Percentiles rank a stretch among this genome's conserved stretches.
phyloP scores from a whole-genome alignment of 2,329 filamentous ascomycete genomes.

The Diaporthe sp. region DNA sequence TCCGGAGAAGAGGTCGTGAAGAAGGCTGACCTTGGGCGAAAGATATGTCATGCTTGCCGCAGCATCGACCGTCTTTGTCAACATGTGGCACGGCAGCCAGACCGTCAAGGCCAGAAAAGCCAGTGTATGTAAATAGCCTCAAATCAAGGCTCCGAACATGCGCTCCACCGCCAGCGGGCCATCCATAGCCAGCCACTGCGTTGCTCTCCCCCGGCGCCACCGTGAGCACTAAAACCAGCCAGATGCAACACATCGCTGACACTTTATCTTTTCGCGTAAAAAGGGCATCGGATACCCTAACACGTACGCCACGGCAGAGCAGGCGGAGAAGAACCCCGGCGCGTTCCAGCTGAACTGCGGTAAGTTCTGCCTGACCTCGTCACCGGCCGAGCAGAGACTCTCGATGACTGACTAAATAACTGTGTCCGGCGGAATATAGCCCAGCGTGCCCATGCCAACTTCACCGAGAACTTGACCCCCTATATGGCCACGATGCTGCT shows the following conservation, averaged over 20 bases:
- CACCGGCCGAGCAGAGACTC: background rate
- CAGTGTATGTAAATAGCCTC: slow-evolving; percentile 42
- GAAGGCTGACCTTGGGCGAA: background rate
- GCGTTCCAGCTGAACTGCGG: slow-evolving; percentile 73
- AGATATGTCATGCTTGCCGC: slow-evolving; percentile 72
- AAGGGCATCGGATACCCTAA: slow-evolving; percentile 66
- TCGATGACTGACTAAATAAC: background rate
- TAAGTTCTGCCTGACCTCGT: slow-evolving; percentile 40
- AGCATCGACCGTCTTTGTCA: slow-evolving; percentile 67
- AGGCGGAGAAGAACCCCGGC: slow-evolving; percentile 63
- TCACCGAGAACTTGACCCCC: slow-evolving; percentile 68
- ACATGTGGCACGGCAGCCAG: slow-evolving; percentile 60
- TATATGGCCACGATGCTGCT: slow-evolving; percentile 65
- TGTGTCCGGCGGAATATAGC: slow-evolving; percentile 46
- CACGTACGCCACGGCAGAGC: slow-evolving; percentile 65
- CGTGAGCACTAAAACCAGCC: background rate
- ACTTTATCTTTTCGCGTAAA: background rate
- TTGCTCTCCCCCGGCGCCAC: background rate
- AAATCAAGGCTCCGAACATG: background rate
- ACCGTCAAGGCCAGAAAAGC: slow-evolving; percentile 61
- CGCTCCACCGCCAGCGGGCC: background rate
- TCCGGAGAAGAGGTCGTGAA: background rate
- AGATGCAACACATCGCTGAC: background rate
- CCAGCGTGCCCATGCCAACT: slow-evolving; percentile 73
- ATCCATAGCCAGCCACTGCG: background rate